Evolutionary conservation across 1,139 yeast genomes (phyloP), one percentile per base, ranked within the genome.

Genomic region (Yamadazyma aaseri): DNA sequence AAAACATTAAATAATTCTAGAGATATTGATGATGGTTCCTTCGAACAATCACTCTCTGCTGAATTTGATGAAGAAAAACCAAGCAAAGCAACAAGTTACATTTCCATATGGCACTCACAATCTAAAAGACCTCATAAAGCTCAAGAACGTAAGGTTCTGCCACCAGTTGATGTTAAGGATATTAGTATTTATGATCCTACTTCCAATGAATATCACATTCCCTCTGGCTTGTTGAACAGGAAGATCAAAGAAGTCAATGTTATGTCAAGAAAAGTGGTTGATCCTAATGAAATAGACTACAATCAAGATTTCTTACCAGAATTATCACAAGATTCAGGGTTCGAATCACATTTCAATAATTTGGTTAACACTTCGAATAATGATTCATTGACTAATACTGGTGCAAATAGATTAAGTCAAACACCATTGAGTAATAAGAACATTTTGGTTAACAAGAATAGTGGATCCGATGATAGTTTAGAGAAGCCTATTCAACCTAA

Each of bases 61-160:
- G 75, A 69, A 36, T 53, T 63, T 39, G 74, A 65, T 30, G 50
- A 43, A 10, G 68, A 60, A 15, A 55, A 50, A 24, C 35, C 45
- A 8, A 14, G 38, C 8, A 49, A 49, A 20, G 53, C 64, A 2
- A 47, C 55, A 2, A 48, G 55, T 39, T 70, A 62, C 42, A 50
- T 68, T 16, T 58, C 71, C 1, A 70, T 70, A 21, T 70, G 76
- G 76, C 74, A 62, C 38, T 56, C 63, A 2, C 76, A 70, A 46
- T 46, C 31, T 45, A 49, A 28, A 49, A 48, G 36, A 48, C 9
- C 6, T 6, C 28, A 21, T 17, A 22, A 23, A 13, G 5, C 18
- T 3, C 38, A 31, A 18, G 11, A 29, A 12, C 33, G 23, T 30
- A 25, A 17, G 28, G 10, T 33, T 20, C 20, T 30, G 6, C 35